These are phyloP conservation scores for Lumnitzera racemosa DNA, from an alignment of 345 rosid species.

Conservation along the genomic window DNA sequence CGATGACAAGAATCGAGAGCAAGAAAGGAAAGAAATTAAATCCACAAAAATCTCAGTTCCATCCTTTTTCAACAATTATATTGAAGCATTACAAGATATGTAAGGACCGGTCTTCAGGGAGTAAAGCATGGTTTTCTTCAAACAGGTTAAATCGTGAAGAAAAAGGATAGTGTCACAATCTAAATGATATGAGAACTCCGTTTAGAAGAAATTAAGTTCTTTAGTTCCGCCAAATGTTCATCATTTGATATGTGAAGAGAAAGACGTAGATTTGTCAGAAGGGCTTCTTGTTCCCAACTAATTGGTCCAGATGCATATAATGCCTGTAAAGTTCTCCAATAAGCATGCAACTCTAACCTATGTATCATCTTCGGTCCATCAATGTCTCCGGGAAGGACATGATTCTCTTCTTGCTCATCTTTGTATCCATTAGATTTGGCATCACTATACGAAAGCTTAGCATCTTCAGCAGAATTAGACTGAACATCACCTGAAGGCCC, in stretches of 20 bases:
- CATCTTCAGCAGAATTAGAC: conserved; percentile 27
- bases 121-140: background rate
- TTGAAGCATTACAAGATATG: too few species aligned
- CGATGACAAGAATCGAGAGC: too few species aligned
- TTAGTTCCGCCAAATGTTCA: conserved; percentile 73
- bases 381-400: conserved; percentile 20
- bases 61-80: too few species aligned
- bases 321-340: conserved; percentile 37
- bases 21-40: too few species aligned
- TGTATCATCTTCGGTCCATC: conserved; percentile 42
- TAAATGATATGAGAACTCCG: conserved; percentile 43
- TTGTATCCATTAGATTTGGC: conserved; percentile 37
- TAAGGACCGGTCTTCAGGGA: background rate
- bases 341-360: conserved; percentile 60
- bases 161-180: conserved; percentile 8
- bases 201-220: conserved; percentile 59
- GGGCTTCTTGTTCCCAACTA: conserved; percentile 74
- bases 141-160: conserved; percentile 1
- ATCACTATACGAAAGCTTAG: conserved; percentile 30
- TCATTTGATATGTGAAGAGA: conserved; percentile 64
- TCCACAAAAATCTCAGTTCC: too few species aligned
- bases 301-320: conserved; percentile 63
- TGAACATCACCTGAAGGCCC: conserved; percentile 18
- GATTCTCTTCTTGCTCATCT: conserved; percentile 23
- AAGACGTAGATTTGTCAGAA: conserved; percentile 66